A percentile compares a stretch with the other conserved stretches of the same genome.
phyloP scores from a whole-genome alignment of 1,139 yeast genomes.

The Taphrina populina region DNA sequence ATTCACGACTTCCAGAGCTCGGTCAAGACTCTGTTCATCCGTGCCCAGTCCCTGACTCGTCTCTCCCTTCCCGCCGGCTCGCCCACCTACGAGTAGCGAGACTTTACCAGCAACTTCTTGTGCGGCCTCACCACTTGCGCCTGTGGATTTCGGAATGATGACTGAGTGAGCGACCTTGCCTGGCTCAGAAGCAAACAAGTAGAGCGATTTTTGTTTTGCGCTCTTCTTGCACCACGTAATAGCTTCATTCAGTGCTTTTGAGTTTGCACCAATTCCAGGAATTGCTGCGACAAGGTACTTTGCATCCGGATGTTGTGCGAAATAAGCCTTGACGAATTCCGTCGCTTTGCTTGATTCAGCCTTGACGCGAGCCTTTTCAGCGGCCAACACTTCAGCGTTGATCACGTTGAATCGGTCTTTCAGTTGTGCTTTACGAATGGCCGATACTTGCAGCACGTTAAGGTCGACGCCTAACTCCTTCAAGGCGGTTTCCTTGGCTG shows the following conservation, averaged over 20 bases:
- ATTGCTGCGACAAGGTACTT: constrained; percentile 63
- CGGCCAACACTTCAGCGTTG: constrained; percentile 85
- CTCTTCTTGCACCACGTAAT: constrained; percentile 78
- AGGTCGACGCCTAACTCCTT: constrained; percentile 82
- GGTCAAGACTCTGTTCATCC: constrained; percentile 63
- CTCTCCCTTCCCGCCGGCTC: constrained; percentile 97
- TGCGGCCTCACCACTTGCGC: constrained; percentile 76
- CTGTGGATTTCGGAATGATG: constrained; percentile 72
- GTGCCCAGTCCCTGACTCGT: constrained; percentile 97
- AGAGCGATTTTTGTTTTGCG: constrained; percentile 71
- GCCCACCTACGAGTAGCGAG: constrained; percentile 80
- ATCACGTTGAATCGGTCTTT: constrained; percentile 71
- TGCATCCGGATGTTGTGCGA: constrained; percentile 51
- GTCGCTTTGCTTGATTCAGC: constrained; percentile 78
- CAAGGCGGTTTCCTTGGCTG: constrained; percentile 70
- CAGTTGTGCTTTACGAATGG: constrained; percentile 72
- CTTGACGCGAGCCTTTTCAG: constrained; percentile 80
- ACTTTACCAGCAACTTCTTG: constrained; percentile 71
- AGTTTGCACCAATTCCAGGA: constrained; percentile 69
- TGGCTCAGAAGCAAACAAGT: constrained; percentile 72
- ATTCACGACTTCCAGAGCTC: constrained; percentile 67
- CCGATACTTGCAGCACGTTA: constrained; percentile 79
- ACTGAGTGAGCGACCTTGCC: constrained; percentile 90
- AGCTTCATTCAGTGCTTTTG: constrained; percentile 93
- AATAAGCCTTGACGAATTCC: constrained; percentile 74